phyloP scores from a whole-genome alignment of 2,329 filamentous ascomycete genomes.

The Remersonia thermophila region DNA sequence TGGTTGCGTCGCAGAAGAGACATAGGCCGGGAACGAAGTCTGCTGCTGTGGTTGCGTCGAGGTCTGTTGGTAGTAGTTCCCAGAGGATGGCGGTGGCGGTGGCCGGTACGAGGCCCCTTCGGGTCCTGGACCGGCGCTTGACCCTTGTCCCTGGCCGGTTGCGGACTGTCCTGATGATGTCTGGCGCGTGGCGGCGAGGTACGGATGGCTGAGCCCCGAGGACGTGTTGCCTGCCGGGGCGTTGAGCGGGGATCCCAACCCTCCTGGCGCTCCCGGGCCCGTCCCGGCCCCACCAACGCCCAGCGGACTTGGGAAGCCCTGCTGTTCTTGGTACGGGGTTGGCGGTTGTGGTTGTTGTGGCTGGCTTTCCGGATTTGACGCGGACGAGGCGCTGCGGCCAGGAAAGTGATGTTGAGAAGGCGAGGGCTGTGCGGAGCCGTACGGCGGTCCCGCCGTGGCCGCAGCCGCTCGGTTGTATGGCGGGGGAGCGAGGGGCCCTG shows the following conservation, averaged over 20 bases:
- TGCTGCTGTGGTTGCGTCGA: constrained; percentile 24
- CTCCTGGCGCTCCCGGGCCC: constrained; percentile 22
- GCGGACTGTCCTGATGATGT: constrained; percentile 7
- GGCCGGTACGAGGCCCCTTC: constrained; percentile 7
- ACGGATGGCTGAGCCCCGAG: constrained; percentile 10
- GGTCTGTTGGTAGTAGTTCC: constrained; percentile 22
- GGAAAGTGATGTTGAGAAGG: constrained; percentile 29
- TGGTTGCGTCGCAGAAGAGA: constrained; percentile 5
- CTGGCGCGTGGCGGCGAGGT: constrained; percentile 9
- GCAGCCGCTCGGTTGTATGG: constrained; percentile 25
- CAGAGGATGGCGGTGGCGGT: constrained; percentile 2
- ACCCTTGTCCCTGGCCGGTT: constrained; percentile 1
- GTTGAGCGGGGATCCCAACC: constrained; percentile 20
- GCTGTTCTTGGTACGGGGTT: constrained; percentile 51
- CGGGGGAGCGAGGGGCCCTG: constrained; percentile 32
- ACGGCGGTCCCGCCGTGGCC: constrained; percentile 10
- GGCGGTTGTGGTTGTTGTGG: constrained; percentile 43
- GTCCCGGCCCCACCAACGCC: constrained; percentile 32
- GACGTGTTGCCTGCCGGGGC: constrained; percentile 3
- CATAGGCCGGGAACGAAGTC: constrained; percentile 15
- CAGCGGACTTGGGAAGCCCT: constrained; percentile 50
- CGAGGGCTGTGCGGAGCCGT: constrained; percentile 18
- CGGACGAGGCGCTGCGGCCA: constrained; percentile 45
- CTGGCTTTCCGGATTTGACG: constrained; percentile 40
- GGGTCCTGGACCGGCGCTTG: constrained; percentile 14